Evolutionary conservation across 2,329 filamentous ascomycete species (phyloP), one percentile per base, ranked within the genome.

Genomic region (Aspergillus felis): DNA sequence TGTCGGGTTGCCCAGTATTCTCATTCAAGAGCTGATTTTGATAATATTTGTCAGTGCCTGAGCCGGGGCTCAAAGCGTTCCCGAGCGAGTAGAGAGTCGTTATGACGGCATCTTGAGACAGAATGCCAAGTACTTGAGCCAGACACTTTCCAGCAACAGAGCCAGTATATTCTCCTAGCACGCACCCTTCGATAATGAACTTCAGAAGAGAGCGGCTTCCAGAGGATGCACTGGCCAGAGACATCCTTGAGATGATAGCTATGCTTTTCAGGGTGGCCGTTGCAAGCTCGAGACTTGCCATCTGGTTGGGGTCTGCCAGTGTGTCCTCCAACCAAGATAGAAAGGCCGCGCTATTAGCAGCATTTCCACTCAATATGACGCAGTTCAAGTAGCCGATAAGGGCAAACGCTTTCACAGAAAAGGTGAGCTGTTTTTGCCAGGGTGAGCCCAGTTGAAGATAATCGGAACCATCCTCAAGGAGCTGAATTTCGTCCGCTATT

Each of bases 41-140:
- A 58, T 72, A 66, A 27, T 64, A 59, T 54, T 80, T 80, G 29
- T 85, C 83, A 35, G 78, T 68, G 20, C 76, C 77, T 6, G 82
- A 81, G 50, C 84, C 86, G 4, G 91, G 87, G 65, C 92, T 97
- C 14, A 99, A 81, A 3, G 96, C 89, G 70, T 99, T 99, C 22
- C 94, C 94, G n/a, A 99, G 82, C 0, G 92, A 94, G 75, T 99
- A 99, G 9, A 99, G 80, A 1, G 92, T 97, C 4, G 92, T 96
- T 64, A 99, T 97, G 38, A 96, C 84, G 38, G 92, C 88, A 78
- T 99, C 94, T 66, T 96, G 90, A 1, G 94, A 96, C 12, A 97
- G 82, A 66, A 88, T 82, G 64, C 87, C 88, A 55, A 99, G 79
- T 20, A 95, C 86, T 63, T 87, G 88, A 2, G 92, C 92, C 35